These are phyloP conservation scores for Pseudopyricularia javanii DNA, from an alignment of 2,329 filamentous ascomycete genomes.

Conservation along the genomic window DNA sequence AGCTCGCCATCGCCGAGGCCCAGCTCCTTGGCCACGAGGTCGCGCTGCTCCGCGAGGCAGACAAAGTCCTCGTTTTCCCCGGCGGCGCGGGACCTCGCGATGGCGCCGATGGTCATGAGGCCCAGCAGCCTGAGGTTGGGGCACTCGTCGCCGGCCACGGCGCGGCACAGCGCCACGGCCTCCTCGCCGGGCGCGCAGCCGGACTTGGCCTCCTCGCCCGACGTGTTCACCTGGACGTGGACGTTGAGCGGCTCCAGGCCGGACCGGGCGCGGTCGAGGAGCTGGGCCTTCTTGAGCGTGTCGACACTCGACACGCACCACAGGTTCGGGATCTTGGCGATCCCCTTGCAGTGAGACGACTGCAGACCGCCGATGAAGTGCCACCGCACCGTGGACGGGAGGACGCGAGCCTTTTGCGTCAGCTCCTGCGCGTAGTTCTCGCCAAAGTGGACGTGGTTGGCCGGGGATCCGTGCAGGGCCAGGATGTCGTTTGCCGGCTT, in stretches of 20 bases:
- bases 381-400: slow-evolving; percentile 72
- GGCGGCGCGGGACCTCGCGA: slow-evolving; percentile 67
- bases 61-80: slow-evolving; percentile 90
- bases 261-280: slow-evolving; percentile 64
- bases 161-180: slow-evolving; percentile 51
- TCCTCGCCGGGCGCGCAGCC: slow-evolving; percentile 60
- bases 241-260: slow-evolving; percentile 43
- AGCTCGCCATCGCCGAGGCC: slow-evolving; percentile 38
- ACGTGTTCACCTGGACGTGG: slow-evolving; percentile 93
- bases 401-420: slow-evolving; percentile 66
- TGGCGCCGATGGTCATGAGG: slow-evolving; percentile 95
- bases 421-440: slow-evolving; percentile 96
- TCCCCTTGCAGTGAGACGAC: slow-evolving; percentile 73
- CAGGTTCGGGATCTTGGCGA: slow-evolving; percentile 79
- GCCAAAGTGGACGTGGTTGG: slow-evolving; percentile 67
- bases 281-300: slow-evolving; percentile 70
- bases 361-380: slow-evolving; percentile 95
- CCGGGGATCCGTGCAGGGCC: slow-evolving; percentile 55
- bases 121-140: slow-evolving; percentile 65
- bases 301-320: slow-evolving; percentile 91
- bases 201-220: slow-evolving; percentile 74
- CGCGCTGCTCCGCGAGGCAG: slow-evolving; percentile 53
- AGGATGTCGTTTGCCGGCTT: slow-evolving; percentile 89
- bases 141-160: slow-evolving; percentile 54
- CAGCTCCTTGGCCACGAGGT: slow-evolving; percentile 54